Percentiles rank a stretch among this genome's conserved stretches.
These are phyloP conservation scores for Phaeoacremonium minimum DNA, from an alignment of 2,329 filamentous ascomycete species.

Conservation along the genomic window DNA sequence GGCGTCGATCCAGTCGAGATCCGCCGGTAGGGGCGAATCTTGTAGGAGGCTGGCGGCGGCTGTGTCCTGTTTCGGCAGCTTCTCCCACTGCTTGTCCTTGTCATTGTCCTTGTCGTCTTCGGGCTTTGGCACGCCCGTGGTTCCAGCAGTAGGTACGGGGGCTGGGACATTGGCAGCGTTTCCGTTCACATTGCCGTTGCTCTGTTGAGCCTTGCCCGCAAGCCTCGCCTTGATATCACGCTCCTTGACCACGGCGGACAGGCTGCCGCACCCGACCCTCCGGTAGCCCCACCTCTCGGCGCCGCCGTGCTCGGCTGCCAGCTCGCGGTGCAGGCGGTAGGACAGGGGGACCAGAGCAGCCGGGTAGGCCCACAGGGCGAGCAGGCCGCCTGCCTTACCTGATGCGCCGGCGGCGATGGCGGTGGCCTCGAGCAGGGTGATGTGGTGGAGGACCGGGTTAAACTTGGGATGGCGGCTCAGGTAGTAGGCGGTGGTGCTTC, in stretches of 20 bases:
- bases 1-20: slow-evolving; percentile 79
- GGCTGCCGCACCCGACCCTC: slow-evolving; percentile 66
- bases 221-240: slow-evolving; percentile 24
- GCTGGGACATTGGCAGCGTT: background rate
- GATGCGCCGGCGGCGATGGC: slow-evolving; percentile 87
- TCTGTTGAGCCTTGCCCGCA: slow-evolving; percentile 26
- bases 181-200: slow-evolving; percentile 9
- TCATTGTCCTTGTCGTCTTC: slow-evolving; percentile 12
- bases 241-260: slow-evolving; percentile 29
- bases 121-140: background rate
- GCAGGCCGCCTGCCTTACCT: slow-evolving; percentile 87
- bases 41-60: slow-evolving; percentile 42
- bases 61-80: slow-evolving; percentile 55
- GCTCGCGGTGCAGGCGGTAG: slow-evolving; percentile 75
- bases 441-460: slow-evolving; percentile 67
- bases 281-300: slow-evolving; percentile 83
- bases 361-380: slow-evolving; percentile 91
- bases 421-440: slow-evolving; percentile 84
- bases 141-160: background rate
- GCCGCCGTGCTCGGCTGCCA: slow-evolving; percentile 81
- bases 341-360: slow-evolving; percentile 78
- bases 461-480: slow-evolving; percentile 82
- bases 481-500: slow-evolving; percentile 86
- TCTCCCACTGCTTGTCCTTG: slow-evolving; percentile 55
- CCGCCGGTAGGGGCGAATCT: slow-evolving; percentile 62